Base-by-base conservation (phyloP, 179 eudicot species). In the Gypsophila paniculata region DNA sequence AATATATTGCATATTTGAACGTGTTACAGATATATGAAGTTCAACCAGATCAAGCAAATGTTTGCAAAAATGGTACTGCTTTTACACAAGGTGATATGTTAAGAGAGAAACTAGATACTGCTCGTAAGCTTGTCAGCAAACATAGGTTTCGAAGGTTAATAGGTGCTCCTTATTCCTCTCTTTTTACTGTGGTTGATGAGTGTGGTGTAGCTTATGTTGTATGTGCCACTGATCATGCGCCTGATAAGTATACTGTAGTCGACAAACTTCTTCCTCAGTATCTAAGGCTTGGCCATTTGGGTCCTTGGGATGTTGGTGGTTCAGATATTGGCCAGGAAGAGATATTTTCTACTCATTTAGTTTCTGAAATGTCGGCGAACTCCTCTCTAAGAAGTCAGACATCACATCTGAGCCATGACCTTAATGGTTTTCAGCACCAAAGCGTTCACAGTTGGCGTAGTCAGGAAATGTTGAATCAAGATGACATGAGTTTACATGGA, bases 271-370 rank as follows among this genome's bases (percentile, higher is more conserved):
- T 85, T 54, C 84, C 88, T 59, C 77, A 81, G 69, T 75, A 86
- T 66, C 68, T 66, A 61, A 86, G 79, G 77, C 80, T 78, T 79
- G 91, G 89, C 67, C 61, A 82, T 63, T 69, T 89, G 74, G 86
- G 81, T 80, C 83, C 90, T 67, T 93, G 97, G 97, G 87, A 77
- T 76, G 82, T 80, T 61, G 96, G 90, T 65, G 84, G 81, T 80
- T 80, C 87, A 72, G 86, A 91, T 69, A 87, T 94, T 75, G 82
- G 96, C 82, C 81, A 78, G 69, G 91, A 84, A 71, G 86, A 84
- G 85, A 72, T 70, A 54, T 76, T 79, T 53, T 73, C 72, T 72
- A 44, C 81, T 75, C 65, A 61, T 71, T 65, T 86, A 75, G 77
- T 71, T 39, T 63, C 64, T 54, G 73, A 61, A 34, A 77, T 61